Percentiles rank a stretch among this genome's conserved stretches.
phyloP scores from a whole-genome alignment of 768 basidiomycete species.

The Amanita rubescens region DNA sequence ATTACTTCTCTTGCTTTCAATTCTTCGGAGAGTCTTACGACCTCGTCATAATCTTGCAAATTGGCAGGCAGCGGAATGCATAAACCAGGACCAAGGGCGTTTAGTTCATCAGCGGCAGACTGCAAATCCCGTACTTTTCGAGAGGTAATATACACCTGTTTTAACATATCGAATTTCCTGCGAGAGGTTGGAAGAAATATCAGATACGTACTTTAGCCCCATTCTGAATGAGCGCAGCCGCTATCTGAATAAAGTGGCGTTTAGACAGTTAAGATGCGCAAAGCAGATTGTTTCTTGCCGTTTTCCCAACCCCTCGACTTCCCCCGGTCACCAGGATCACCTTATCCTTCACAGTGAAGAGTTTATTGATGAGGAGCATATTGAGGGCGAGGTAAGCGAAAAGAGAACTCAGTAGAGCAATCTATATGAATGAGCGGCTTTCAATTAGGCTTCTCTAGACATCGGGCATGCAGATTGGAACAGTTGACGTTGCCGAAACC shows the following conservation, averaged over 20 bases:
- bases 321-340: slow-evolving; percentile 62
- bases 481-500: background rate
- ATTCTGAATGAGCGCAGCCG: slow-evolving; percentile 54
- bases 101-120: slow-evolving; percentile 44
- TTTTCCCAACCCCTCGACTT: slow-evolving; percentile 59
- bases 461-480: background rate
- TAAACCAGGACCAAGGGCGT: slow-evolving; percentile 40
- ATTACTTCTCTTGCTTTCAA: slow-evolving; percentile 43
- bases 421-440: background rate
- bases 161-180: background rate
- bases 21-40: slow-evolving; percentile 44
- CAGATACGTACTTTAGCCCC: slow-evolving; percentile 31
- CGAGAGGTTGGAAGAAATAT: background rate
- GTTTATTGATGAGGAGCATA: slow-evolving; percentile 12
- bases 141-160: slow-evolving; percentile 56
- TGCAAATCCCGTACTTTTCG: slow-evolving; percentile 46
- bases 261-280: background rate
- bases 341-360: slow-evolving; percentile 47
- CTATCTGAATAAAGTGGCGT: slow-evolving; percentile 36
- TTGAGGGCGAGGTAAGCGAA: background rate
- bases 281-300: slow-evolving; percentile 27
- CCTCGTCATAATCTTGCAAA: slow-evolving; percentile 45
- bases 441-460: background rate
- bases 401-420: background rate
- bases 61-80: slow-evolving; percentile 51